Conservation (phyloP, 129 eudicot species). For the Lactuca sativa region DNA sequence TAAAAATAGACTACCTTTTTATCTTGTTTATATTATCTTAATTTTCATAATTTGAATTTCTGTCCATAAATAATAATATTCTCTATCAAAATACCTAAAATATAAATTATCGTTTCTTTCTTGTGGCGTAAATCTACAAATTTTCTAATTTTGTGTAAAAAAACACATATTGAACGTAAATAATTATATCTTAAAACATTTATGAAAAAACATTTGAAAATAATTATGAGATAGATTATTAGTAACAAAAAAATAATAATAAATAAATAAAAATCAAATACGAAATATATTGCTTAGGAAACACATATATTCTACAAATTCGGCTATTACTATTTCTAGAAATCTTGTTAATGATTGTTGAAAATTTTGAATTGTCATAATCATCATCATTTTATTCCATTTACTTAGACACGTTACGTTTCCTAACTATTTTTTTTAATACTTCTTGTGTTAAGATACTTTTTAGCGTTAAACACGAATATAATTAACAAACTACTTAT, state of each 20-base stretch:
- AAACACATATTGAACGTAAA: no score
- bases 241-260: no score
- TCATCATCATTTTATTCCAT: no score
- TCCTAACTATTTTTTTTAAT: neutral
- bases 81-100: neutral
- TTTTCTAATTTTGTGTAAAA: no score
- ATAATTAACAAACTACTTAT: no score
- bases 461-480: no score
- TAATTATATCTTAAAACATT: no score
- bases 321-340: neutral
- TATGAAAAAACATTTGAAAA: no score
- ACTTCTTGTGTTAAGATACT: no score
- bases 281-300: neutral
- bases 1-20: neutral
- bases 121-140: neutral
- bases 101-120: neutral
- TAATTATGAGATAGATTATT: neutral
- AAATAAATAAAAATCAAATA: no score
- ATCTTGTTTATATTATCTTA: neutral
- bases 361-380: neutral
- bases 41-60: neutral
- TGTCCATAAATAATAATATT: neutral
- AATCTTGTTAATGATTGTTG: no score
- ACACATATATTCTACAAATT: no score
- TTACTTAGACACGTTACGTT: neutral